A percentile compares a stretch with the other conserved stretches of the same genome.
Conservation (phyloP, 2,329 filamentous ascomycete species). For the Venturia effusa region DNA sequence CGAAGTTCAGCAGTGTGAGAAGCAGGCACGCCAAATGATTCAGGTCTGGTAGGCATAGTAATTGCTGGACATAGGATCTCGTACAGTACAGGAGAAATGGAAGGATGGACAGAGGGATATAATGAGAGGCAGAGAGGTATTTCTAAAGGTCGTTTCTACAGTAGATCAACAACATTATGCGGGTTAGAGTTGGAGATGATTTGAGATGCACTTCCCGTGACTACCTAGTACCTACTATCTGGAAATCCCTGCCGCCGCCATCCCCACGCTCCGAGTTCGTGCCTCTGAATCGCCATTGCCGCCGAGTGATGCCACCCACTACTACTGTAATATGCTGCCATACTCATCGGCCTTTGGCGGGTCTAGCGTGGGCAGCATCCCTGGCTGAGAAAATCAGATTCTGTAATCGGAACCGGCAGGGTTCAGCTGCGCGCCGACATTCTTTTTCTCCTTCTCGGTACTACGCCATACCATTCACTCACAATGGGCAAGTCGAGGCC, state of each 20-base stretch:
- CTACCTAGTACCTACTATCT: not conserved
- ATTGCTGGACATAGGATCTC: not conserved
- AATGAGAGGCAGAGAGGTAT: not conserved
- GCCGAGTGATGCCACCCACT: not conserved
- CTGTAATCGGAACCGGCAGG: not conserved
- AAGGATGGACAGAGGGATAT: not conserved
- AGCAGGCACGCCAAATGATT: not conserved
- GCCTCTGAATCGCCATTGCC: not conserved
- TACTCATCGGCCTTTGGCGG: no score
- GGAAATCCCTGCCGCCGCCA: not conserved
- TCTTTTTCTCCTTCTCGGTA: not conserved
- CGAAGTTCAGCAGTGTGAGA: not conserved
- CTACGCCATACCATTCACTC: not conserved
- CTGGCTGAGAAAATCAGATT: no score
- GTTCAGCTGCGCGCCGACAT: not conserved
- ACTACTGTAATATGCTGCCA: no score
- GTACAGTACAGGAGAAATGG: not conserved
- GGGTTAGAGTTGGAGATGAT: not conserved
- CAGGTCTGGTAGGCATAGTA: not conserved
- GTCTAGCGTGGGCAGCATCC: no score
- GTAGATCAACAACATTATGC: not conserved
- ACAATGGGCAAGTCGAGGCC: slow-evolving; percentile 12
- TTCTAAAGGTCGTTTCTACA: not conserved
- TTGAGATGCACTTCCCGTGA: not conserved
- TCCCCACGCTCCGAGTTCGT: not conserved